Evolutionary conservation across 169 alveolate species (phyloP).

Genomic region (Plasmodium vinckei): DNA sequence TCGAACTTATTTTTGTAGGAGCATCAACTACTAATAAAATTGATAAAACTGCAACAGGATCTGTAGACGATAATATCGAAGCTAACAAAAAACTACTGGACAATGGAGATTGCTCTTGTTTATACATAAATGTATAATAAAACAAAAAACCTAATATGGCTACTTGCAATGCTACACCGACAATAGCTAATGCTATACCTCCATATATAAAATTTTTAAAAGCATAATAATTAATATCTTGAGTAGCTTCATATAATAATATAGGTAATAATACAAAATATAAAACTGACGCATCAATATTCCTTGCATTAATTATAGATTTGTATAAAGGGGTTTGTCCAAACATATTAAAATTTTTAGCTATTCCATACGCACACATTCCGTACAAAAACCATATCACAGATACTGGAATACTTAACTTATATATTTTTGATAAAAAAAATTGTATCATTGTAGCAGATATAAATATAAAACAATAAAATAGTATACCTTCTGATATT

Average conservation of each 20-base stretch:
- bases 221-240: slow-evolving; percentile 89
- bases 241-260: slow-evolving; percentile 91
- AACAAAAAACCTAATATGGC: slow-evolving; percentile 83
- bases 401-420: slow-evolving; percentile 83
- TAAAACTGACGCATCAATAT: slow-evolving; percentile 85
- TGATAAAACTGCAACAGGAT: slow-evolving; percentile 92
- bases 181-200: slow-evolving; percentile 88
- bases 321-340: slow-evolving; percentile 70
- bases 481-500: slow-evolving; percentile 78
- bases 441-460: slow-evolving; percentile 85
- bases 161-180: slow-evolving; percentile 88
- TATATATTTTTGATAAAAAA: slow-evolving; percentile 82
- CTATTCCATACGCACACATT: slow-evolving; percentile 80
- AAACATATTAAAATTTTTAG: slow-evolving; percentile 74
- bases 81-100: slow-evolving; percentile 88
- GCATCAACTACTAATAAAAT: slow-evolving; percentile 88
- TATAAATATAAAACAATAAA: slow-evolving; percentile 78
- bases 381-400: slow-evolving; percentile 85
- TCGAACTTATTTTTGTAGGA: slow-evolving; percentile 86
- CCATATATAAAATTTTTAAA: slow-evolving; percentile 87
- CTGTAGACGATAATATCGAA: slow-evolving; percentile 90
- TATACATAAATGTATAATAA: slow-evolving; percentile 82
- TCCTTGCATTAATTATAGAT: slow-evolving; percentile 77
- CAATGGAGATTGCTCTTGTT: slow-evolving; percentile 72
- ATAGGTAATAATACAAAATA: slow-evolving; percentile 89